A percentile compares a stretch with the other conserved stretches of the same genome.
phyloP scores from a whole-genome alignment of 352 stramenopile genomes.

The Plasmopara viticola region DNA sequence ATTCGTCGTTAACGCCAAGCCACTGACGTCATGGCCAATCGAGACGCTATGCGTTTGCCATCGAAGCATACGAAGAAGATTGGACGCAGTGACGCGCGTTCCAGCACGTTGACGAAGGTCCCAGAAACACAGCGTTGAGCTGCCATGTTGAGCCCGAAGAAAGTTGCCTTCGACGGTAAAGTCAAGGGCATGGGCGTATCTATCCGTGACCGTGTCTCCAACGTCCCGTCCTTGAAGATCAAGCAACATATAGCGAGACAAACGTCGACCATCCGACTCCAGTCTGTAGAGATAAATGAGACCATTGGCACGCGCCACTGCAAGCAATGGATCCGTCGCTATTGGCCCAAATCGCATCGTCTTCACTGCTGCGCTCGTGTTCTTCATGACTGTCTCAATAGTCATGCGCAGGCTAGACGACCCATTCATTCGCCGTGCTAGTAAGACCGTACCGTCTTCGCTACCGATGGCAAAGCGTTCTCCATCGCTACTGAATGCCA shows the following conservation, averaged over 20 bases:
- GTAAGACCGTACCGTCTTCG: conserved; percentile 46
- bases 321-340: conserved; percentile 25
- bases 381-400: conserved; percentile 50
- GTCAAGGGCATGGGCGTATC: conserved; percentile 40
- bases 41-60: conserved; percentile 51
- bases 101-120: conserved; percentile 43
- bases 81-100: conserved; percentile 42
- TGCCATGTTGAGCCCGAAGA: conserved; percentile 49
- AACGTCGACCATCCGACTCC: conserved; percentile 21
- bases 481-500: conserved; percentile 41
- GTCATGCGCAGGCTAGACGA: conserved; percentile 22
- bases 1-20: conserved; percentile 3
- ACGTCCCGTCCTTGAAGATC: conserved; percentile 31
- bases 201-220: not conserved
- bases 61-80: conserved; percentile 33
- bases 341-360: conserved; percentile 41
- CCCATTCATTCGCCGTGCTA: conserved; percentile 19
- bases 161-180: conserved; percentile 59
- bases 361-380: conserved; percentile 37
- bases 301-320: conserved; percentile 50
- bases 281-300: conserved; percentile 70
- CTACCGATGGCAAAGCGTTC: conserved; percentile 52
- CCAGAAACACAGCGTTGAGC: conserved; percentile 42
- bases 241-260: conserved; percentile 52
- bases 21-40: conserved; percentile 30